Evolutionary conservation across 2,329 filamentous ascomycete species (phyloP), one percentile per base, ranked within the genome.

Genomic region (Xylariales sp.): DNA sequence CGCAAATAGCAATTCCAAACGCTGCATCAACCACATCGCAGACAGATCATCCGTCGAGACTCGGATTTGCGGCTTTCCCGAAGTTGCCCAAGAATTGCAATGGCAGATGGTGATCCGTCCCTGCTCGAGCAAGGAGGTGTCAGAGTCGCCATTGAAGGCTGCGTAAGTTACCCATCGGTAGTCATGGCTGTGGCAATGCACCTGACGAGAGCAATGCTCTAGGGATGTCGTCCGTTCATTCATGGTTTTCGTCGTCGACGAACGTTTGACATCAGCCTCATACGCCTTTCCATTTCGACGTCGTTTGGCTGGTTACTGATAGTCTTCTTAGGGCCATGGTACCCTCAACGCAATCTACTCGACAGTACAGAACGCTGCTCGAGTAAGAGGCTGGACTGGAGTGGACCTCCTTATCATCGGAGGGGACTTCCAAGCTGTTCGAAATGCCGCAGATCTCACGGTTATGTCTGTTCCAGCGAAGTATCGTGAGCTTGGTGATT

Each of bases 331-430:
- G 87, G 91, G 91, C 44, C 93, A 98, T 66, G 93, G 93, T 49
- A 88, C 84, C 1, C 78, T 98, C 39, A 78, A 97, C 60, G 86
- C 88, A 43, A 97, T 98, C 52, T 98, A 97, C 62, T 79, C 84
- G 1, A 84, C 87, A 1, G 78, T 95, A 19, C 69, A 76, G 29
- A 73, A 78, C 48, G 75, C 88, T 8, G 87, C 84, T 61, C 70
- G 79, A 49, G 69, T 75, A 33, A 85, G 86, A 53, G 76, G 76
- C 18, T 96, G 91, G 90, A 73, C 85, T 50, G 79, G 76, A 24
- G 80, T 97, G 21, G 93, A 98, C 61, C 66, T 96, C 9, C 68
- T 98, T 51, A 94, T 98, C 56, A 95, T 98, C 54, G 88, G 91
- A 42, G 93, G 93, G 20, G 93, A 98, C 60, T 98, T 98, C 51